Base-by-base conservation (phyloP, 1,284 basidiomycete species). In the Moesziomyces sp. region DNA sequence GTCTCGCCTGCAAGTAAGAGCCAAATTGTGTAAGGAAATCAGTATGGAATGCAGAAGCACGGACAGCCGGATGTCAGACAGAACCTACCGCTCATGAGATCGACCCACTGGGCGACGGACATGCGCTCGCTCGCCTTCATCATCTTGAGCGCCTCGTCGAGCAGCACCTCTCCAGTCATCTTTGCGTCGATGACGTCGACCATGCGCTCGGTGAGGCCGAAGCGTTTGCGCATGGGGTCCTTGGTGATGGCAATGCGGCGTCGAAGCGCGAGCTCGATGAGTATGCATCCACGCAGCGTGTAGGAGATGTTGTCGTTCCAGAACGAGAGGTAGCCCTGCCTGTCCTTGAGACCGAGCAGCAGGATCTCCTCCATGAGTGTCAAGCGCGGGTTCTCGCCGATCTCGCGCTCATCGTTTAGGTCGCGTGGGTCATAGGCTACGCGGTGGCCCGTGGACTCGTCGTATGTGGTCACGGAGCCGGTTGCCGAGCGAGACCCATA, bases 361-460 rank as follows among this genome's bases (percentile, higher is more conserved):
- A 99, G 86, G 18, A 99, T 90, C 86, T 99, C 97, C 86, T 99
- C 96, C 92, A 99, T 93, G 60, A 99, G 89, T 10, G 96, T 99
- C 76, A 99, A 86, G 65, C 88, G 88, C 0, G 96, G 97, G 84
- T 92, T 89, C 83, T 89, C 90, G 40, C 86, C 87, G 60, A 90
- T 89, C 84, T 97, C 93, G 49, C 88, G 86, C 50, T 90, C 90
- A 78, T 90, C 88, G 77, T 91, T 89, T 74, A 97, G 86, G 86
- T 99, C 97, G 58, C 94, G 87, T 0, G 95, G 95, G 86, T 99
- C 96, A 83, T 89, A 98, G 2, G 96, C 96, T 79, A 99, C 89
- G 86, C 76, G 68, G 46, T 81, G 81, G 16, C 78, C 79, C 13
- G 53, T 52, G 0, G 60, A 53, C 7, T 66, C 58, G 55, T 80